A percentile compares a stretch with the other conserved stretches of the same genome.
Conservation (phyloP, 108 stramenopile genomes). For the Pelagomonas calceolata region DNA sequence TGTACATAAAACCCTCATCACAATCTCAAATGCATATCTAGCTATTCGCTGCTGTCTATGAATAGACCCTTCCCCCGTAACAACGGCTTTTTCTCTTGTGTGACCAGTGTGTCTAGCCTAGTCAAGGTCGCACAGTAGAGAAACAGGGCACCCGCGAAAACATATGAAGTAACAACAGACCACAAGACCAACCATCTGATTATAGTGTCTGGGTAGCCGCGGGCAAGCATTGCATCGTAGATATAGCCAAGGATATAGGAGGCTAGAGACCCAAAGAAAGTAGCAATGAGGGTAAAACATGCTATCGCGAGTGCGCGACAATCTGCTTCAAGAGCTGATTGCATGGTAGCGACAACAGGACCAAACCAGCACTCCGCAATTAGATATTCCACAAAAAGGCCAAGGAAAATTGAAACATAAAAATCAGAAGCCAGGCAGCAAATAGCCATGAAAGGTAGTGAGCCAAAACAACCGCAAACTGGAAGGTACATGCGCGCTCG, state of each 20-base stretch:
- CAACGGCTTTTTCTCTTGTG: too few relatives aligned
- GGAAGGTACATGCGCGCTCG: neutral
- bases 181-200: neutral
- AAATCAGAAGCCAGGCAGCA: neutral
- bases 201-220: neutral
- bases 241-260: neutral
- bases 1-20: too few relatives aligned
- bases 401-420: neutral
- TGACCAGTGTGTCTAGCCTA: too few relatives aligned
- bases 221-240: neutral
- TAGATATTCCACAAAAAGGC: neutral
- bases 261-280: neutral
- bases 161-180: neutral
- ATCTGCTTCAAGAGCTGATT: neutral
- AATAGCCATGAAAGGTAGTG: neutral
- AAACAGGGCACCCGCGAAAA: neutral
- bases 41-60: too few relatives aligned
- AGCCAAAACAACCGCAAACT: neutral
- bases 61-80: too few relatives aligned
- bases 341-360: neutral
- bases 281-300: neutral
- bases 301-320: neutral
- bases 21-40: too few relatives aligned
- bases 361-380: neutral
- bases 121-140: neutral